phyloP scores from a whole-genome alignment of 441 rosid genomes.

The Brassica hybrid region DNA sequence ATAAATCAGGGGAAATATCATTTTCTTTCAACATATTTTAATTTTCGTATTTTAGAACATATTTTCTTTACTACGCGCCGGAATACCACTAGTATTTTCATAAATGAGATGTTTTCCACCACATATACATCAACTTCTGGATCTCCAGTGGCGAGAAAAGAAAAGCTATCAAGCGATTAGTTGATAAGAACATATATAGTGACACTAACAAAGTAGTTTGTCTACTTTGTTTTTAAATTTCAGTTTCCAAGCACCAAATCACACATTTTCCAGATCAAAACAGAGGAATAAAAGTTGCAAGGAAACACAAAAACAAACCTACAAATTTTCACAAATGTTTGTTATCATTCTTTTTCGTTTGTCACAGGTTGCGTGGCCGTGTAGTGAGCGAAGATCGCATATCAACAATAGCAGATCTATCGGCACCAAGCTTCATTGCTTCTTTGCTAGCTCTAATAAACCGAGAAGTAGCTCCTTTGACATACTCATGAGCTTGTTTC shows the following conservation, averaged over 20 bases:
- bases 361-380: slow-evolving; percentile 35
- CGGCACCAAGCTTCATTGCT: slow-evolving; percentile 80
- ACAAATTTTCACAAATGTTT: not conserved
- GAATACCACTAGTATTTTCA: too few relatives aligned
- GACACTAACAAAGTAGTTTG: slow-evolving; percentile 6
- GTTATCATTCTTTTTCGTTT: not conserved
- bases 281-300: slow-evolving; percentile 21
- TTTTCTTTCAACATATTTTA: too few relatives aligned
- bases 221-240: slow-evolving; percentile 12
- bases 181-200: not conserved
- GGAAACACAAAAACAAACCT: slow-evolving; percentile 18
- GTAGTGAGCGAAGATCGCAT: slow-evolving; percentile 88
- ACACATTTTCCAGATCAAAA: slow-evolving; percentile 23
- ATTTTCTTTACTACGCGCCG: too few relatives aligned
- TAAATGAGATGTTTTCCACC: too few relatives aligned
- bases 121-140: too few relatives aligned
- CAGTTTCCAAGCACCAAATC: slow-evolving; percentile 17
- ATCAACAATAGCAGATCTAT: slow-evolving; percentile 88
- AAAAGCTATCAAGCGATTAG: not conserved
- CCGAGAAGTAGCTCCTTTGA: slow-evolving; percentile 66
- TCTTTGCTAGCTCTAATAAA: slow-evolving; percentile 92
- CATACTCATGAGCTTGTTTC: slow-evolving; percentile 79
- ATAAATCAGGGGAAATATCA: too few relatives aligned
- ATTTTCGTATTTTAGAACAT: too few relatives aligned
- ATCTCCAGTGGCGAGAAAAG: not conserved